phyloP scores from a whole-genome alignment of 2,329 filamentous ascomycete genomes.

The Hypoxylon sp. region DNA sequence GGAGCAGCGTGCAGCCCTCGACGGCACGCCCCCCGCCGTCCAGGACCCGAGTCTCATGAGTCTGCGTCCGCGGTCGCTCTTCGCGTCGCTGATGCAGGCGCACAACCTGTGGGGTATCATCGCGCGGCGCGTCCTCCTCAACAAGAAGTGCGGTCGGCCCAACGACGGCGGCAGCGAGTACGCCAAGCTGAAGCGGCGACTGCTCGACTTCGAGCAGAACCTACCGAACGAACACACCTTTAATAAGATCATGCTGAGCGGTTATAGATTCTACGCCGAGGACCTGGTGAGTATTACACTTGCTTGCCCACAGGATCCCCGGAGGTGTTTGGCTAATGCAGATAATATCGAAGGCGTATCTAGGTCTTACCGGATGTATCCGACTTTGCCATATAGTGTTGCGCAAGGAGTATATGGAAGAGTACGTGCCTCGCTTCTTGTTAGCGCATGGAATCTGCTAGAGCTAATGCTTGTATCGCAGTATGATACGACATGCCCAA shows the following conservation, averaged over 20 bases:
- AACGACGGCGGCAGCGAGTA: conserved; percentile 64
- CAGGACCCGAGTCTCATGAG: conserved; percentile 58
- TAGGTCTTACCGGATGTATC: conserved; percentile 66
- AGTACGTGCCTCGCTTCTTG: conserved; percentile 54
- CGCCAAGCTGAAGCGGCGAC: conserved; percentile 55
- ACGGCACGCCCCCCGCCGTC: conserved; percentile 63
- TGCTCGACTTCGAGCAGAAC: conserved; percentile 62
- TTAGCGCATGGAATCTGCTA: neutral
- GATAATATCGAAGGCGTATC: conserved; percentile 59
- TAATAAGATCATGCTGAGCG: conserved; percentile 56
- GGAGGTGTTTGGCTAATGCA: conserved; percentile 23
- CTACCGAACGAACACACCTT: conserved; percentile 63
- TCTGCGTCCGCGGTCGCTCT: conserved; percentile 62
- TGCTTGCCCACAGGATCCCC: too few species aligned
- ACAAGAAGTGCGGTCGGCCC: conserved; percentile 57
- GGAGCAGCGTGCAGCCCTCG: conserved; percentile 63
- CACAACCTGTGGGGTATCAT: conserved; percentile 67
- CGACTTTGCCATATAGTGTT: conserved; percentile 68
- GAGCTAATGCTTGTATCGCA: conserved; percentile 41
- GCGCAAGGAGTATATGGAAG: conserved; percentile 64
- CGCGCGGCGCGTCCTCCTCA: conserved; percentile 60
- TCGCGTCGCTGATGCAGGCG: conserved; percentile 66
- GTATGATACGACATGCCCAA: conserved; percentile 58
- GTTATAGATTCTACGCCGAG: conserved; percentile 61
- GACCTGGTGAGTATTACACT: conserved; percentile 58